Evolutionary conservation across 192 early-diverging fungal genomes (phyloP).

Genomic region (Borealophlyctis nickersoniae): DNA sequence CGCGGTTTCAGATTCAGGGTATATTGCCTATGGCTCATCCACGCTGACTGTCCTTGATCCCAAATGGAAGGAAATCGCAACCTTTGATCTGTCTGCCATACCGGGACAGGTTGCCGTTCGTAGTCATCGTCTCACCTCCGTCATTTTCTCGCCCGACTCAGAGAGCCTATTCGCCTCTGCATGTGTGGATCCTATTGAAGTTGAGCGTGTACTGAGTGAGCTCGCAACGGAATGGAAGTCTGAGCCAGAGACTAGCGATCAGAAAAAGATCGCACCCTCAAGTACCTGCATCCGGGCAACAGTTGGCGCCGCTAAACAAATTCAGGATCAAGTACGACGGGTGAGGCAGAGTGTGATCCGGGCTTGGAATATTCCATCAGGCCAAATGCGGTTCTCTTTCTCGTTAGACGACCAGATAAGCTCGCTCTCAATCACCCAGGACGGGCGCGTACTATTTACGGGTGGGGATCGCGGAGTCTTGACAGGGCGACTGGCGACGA

Average conservation of each 20-base stretch:
- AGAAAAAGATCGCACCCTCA: no score
- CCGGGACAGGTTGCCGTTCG: not conserved
- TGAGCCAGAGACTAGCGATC: not conserved
- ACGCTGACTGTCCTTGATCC: not conserved
- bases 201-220: not conserved
- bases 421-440: not conserved
- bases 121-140: not conserved
- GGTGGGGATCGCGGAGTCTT: not conserved
- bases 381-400: not conserved
- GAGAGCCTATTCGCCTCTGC: not conserved
- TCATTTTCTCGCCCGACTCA: not conserved
- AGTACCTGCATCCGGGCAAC: no score
- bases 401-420: not conserved
- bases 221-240: not conserved
- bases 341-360: not conserved
- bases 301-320: not conserved
- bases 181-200: not conserved
- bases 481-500: not conserved
- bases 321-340: not conserved
- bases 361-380: not conserved
- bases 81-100: not conserved
- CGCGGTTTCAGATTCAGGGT: not conserved
- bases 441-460: not conserved
- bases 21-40: not conserved
- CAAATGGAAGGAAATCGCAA: not conserved